Evolutionary conservation across 768 basidiomycete genomes (phyloP).

Genomic region (Lyophyllum atratum): DNA sequence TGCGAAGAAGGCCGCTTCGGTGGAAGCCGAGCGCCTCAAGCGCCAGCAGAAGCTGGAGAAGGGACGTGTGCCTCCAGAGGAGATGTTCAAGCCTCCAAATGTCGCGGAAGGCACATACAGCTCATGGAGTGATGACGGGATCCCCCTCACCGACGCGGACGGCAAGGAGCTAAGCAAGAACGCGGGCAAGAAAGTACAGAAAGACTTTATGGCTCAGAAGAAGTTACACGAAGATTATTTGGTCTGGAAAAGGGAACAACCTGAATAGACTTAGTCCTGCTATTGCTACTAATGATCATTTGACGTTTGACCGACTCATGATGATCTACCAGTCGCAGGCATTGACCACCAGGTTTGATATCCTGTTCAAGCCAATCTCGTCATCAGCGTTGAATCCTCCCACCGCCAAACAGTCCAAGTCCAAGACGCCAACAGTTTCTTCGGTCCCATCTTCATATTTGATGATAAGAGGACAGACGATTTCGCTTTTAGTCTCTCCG

Average conservation of each 20-base stretch:
- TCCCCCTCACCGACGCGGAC: constrained; percentile 83
- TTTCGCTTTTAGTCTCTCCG: constrained; percentile 85
- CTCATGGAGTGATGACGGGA: constrained; percentile 82
- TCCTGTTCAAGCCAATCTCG: constrained; percentile 70
- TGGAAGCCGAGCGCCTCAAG: constrained; percentile 66
- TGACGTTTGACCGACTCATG: constrained; percentile 7
- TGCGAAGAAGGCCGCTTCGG: constrained; percentile 73
- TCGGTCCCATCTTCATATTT: constrained; percentile 25
- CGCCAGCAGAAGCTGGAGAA: constrained; percentile 81
- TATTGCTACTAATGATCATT: not conserved
- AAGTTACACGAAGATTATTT: constrained; percentile 82
- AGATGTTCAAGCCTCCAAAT: constrained; percentile 85
- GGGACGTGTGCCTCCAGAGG: constrained; percentile 70
- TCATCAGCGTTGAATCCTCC: constrained; percentile 80
- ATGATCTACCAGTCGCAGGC: constrained; percentile 63
- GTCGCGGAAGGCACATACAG: constrained; percentile 71
- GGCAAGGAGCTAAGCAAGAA: constrained; percentile 88
- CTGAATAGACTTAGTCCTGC: constrained; percentile 15
- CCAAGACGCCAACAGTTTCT: constrained; percentile 60
- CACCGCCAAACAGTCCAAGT: constrained; percentile 80
- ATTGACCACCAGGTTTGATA: constrained; percentile 63
- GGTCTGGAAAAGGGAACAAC: constrained; percentile 38
- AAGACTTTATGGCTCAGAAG: constrained; percentile 72
- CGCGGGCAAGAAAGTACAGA: constrained; percentile 72
- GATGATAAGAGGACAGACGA: constrained; percentile 77